Conservation (phyloP, 164 flowering plant species). For the Sedum album region DNA sequence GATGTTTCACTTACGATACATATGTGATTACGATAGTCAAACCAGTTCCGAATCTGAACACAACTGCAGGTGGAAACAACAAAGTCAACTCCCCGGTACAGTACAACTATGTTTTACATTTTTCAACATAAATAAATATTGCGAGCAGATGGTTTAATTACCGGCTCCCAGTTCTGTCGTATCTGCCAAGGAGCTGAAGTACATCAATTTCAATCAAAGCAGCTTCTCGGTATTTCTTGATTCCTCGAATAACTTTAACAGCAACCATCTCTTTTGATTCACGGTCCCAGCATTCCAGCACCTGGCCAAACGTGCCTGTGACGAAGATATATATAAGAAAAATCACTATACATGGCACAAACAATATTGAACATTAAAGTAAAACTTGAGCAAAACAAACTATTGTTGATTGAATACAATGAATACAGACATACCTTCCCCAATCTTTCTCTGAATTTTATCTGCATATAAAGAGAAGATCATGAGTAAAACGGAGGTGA, state of each 20-base stretch:
- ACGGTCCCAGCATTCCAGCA: conserved; percentile 42
- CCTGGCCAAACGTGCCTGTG: conserved; percentile 49
- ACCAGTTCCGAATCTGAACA: conserved; percentile 35
- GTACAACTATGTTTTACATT: background rate
- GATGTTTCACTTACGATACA: conserved; percentile 31
- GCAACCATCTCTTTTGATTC: conserved; percentile 36
- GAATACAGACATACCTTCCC: conserved; percentile 29
- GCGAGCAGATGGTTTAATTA: conserved; percentile 11
- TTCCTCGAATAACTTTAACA: conserved; percentile 35
- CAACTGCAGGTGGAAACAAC: conserved; percentile 24
- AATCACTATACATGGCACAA: background rate
- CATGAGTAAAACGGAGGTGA: background rate
- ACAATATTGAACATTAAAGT: background rate
- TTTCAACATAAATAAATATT: background rate
- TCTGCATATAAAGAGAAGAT: conserved; percentile 25
- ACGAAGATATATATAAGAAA: background rate
- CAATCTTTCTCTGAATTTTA: conserved; percentile 35
- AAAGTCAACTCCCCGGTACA: background rate
- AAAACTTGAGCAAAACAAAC: background rate
- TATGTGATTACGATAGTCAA: conserved; percentile 34
- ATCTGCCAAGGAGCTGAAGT: conserved; percentile 30
- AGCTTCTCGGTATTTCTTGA: conserved; percentile 42
- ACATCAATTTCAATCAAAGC: conserved; percentile 40
- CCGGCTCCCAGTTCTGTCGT: conserved; percentile 27
- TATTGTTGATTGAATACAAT: background rate